These are phyloP conservation scores for Chrysopogon serrulatus DNA, from an alignment of 176 grass and related monocot genomes.

Conservation along the genomic window DNA sequence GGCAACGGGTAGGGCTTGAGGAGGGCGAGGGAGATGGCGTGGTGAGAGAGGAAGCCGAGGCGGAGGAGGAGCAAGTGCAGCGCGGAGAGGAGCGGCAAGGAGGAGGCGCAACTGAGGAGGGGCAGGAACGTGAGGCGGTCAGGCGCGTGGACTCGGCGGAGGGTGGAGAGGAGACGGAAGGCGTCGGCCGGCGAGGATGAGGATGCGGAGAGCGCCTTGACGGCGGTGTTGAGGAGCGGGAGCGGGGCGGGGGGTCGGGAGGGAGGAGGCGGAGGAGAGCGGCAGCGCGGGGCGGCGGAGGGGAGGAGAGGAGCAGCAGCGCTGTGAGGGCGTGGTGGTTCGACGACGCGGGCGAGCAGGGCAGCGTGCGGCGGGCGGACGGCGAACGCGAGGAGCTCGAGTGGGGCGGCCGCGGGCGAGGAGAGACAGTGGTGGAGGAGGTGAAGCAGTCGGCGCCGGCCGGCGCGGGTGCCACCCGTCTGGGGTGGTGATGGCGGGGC, in stretches of 20 bases:
- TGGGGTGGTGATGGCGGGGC: conserved; percentile 10
- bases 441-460: conserved; percentile 45
- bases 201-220: conserved; percentile 33
- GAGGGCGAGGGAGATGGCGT: conserved; percentile 30
- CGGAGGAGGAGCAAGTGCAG: conserved; percentile 41
- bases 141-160: conserved; percentile 22
- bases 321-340: conserved; percentile 33
- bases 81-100: conserved; percentile 18
- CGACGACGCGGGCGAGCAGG: conserved; percentile 16
- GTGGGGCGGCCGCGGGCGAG: conserved; percentile 16
- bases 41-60: conserved; percentile 47
- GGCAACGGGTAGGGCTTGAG: conserved; percentile 27
- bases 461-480: conserved; percentile 41
- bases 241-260: conserved; percentile 22
- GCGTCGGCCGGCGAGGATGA: conserved; percentile 5
- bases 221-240: conserved; percentile 42
- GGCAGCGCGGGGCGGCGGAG: neutral
- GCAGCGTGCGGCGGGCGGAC: conserved; percentile 38
- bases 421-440: conserved; percentile 40
- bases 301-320: conserved; percentile 46
- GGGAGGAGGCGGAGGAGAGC: conserved; percentile 21
- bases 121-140: conserved; percentile 31
- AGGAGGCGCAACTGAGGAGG: conserved; percentile 28
- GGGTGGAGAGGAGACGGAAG: conserved; percentile 24
- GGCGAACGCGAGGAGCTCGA: conserved; percentile 43